Evolutionary conservation across 495 filamentous ascomycete genomes (phyloP), one percentile per base, ranked within the genome.

Genomic region (Penicillium paradoxum): DNA sequence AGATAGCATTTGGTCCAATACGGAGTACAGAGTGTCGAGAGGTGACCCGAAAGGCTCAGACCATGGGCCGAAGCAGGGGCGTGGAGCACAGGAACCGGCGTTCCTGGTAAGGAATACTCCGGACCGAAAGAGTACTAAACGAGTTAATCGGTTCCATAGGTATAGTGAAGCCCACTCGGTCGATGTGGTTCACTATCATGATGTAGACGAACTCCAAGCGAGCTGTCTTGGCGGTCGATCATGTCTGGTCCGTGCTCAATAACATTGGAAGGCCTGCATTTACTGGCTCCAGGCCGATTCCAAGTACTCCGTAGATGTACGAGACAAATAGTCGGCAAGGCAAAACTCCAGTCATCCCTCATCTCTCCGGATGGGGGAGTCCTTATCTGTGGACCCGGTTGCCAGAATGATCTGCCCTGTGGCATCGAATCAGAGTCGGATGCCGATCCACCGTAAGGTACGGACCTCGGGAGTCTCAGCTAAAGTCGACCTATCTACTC

Each of bases 351-450:
- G 17, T 45, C 33, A 8, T 34, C 56, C 21, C 55, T 58, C 33
- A 30, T 29, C 27, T 51, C 54, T 33, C 33, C 54, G 29, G 21
- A 41, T 51, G 15, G 54, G 47, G 46, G 19, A 19, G 21, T 43
- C 39, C 51, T 64, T 67, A 67, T 62, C 61, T 56, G 64, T 58
- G 56, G 61, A 60, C 18, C 55, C 41, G 14, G 43, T 47, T 49
- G 13, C 41, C 24, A 14, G 51, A 47, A 41, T 10, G 42, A 50
- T 55, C 48, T 47, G 19, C 46, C 49, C 45, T 57, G 45, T 51
- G 52, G 48, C 49, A 51, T 40, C 49, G 54, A 54, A 21, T 41
- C 29, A 39, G 9, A 30, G 15, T 8, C 32, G 53, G 29, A 54
- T 30, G 50, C 17, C 25, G 54, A 57, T 54, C 58, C 40, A 39